These are phyloP conservation scores for Mucor indicus DNA, from an alignment of 371 early-diverging fungal genomes.

Conservation along the genomic window DNA sequence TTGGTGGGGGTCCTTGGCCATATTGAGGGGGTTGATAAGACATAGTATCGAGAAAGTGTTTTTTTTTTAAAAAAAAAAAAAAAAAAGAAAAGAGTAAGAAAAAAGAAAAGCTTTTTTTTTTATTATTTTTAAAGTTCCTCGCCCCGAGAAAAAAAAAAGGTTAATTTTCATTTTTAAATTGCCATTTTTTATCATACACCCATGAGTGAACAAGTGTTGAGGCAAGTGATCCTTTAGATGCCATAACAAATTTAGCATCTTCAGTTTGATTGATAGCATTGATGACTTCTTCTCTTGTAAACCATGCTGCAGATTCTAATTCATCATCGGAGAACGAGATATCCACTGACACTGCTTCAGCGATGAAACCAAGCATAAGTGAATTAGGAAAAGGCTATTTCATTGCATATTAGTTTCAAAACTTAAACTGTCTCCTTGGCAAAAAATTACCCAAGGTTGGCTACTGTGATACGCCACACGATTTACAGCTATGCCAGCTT, in stretches of 20 bases:
- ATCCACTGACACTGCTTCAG: conserved; percentile 59
- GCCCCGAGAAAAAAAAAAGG: too few relatives aligned
- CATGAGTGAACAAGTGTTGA: conserved; percentile 49
- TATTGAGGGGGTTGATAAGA: conserved; percentile 23
- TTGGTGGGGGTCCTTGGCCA: neutral
- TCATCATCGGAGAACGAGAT: conserved; percentile 68
- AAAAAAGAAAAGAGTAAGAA: neutral
- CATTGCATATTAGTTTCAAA: neutral
- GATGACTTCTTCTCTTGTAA: conserved; percentile 55
- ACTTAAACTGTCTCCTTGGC: conserved; percentile 3
- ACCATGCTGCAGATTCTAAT: conserved; percentile 71
- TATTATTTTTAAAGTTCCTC: neutral
- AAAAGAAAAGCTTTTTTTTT: too few relatives aligned
- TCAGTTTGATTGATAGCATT: conserved; percentile 29
- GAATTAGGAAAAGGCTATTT: conserved; percentile 64
- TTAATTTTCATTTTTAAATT: conserved; percentile 12
- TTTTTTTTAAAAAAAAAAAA: neutral
- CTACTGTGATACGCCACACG: conserved; percentile 71
- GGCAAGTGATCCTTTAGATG: conserved; percentile 51
- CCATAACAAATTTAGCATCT: conserved; percentile 29
- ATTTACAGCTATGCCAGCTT: conserved; percentile 68
- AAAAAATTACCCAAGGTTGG: conserved; percentile 90
- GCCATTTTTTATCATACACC: conserved; percentile 48
- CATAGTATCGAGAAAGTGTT: too few relatives aligned
- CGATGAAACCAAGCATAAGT: conserved; percentile 75